A percentile compares a stretch with the other conserved stretches of the same genome.
These are phyloP conservation scores for Pholiota adiposa DNA, from an alignment of 1,284 basidiomycete genomes.

Conservation along the genomic window DNA sequence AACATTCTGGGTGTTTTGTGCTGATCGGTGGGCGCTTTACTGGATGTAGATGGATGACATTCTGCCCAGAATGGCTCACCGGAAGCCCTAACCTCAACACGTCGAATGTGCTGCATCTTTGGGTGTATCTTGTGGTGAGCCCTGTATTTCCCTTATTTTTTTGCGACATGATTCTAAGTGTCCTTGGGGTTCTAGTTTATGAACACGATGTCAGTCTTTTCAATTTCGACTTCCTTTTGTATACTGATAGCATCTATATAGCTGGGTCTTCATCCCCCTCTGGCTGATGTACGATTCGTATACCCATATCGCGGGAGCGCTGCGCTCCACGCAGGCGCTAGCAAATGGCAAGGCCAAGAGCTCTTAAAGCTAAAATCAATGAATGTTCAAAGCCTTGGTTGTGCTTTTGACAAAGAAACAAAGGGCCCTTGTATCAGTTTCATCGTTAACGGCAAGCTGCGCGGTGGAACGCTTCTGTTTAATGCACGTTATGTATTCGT, in stretches of 20 bases:
- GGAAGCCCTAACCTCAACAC: conserved; percentile 75
- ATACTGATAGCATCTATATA: conserved; percentile 33
- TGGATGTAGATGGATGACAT: conserved; percentile 77
- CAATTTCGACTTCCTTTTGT: neutral
- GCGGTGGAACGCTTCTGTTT: no score
- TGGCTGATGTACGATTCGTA: conserved; percentile 81
- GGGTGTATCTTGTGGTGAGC: conserved; percentile 58
- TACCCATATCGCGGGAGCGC: conserved; percentile 59
- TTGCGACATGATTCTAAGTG: neutral
- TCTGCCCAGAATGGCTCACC: conserved; percentile 83
- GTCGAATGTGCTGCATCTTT: conserved; percentile 62
- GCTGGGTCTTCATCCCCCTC: conserved; percentile 79
- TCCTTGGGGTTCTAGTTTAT: conserved; percentile 66
- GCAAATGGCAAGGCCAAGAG: conserved; percentile 40
- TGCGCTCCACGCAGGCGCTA: conserved; percentile 56
- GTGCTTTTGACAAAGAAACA: no score
- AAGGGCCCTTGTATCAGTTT: no score
- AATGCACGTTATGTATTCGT: no score
- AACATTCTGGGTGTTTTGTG: no score
- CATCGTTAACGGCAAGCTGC: no score
- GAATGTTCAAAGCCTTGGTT: no score
- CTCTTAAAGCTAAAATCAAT: no score
- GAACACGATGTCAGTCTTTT: conserved; percentile 67
- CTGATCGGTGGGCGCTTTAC: neutral
- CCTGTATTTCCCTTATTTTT: conserved; percentile 8